These are phyloP conservation scores for Coleophoma eucalyptorum DNA, from an alignment of 2,329 filamentous ascomycete genomes.

Conservation along the genomic window DNA sequence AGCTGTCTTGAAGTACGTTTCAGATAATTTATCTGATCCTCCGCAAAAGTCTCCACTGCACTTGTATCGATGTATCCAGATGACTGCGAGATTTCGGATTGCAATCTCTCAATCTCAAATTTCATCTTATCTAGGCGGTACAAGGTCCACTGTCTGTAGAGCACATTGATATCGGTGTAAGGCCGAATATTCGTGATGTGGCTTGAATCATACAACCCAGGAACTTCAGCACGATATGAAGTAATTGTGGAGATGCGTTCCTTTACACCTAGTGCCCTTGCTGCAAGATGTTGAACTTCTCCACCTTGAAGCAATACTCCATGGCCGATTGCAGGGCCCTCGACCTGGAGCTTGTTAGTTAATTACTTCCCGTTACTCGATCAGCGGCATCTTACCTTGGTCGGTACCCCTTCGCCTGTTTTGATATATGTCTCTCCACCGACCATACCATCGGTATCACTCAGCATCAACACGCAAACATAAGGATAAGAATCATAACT, in stretches of 20 bases:
- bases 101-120: constrained; percentile 1
- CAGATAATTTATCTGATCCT: constrained; percentile 3
- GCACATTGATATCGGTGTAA: constrained; percentile 10
- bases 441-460: constrained; percentile 35
- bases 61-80: not conserved
- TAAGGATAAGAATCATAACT: constrained; percentile 38
- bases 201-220: constrained; percentile 17
- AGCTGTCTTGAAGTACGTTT: constrained; percentile 4
- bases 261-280: constrained; percentile 26
- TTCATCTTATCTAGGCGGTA: constrained; percentile 18
- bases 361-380: not conserved
- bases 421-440: constrained; percentile 52
- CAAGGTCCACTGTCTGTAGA: constrained; percentile 18
- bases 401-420: constrained; percentile 37
- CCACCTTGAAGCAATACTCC: constrained; percentile 35
- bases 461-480: constrained; percentile 42
- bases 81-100: not conserved
- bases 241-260: constrained; percentile 38
- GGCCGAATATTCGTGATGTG: constrained; percentile 19
- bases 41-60: not conserved
- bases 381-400: constrained; percentile 24
- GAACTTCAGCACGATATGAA: constrained; percentile 27
- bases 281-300: constrained; percentile 34
- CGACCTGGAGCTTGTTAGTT: constrained; percentile 7
- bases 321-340: constrained; percentile 20